phyloP scores from a whole-genome alignment of 2,329 filamentous ascomycete genomes.

The Emergomyces orientalis region DNA sequence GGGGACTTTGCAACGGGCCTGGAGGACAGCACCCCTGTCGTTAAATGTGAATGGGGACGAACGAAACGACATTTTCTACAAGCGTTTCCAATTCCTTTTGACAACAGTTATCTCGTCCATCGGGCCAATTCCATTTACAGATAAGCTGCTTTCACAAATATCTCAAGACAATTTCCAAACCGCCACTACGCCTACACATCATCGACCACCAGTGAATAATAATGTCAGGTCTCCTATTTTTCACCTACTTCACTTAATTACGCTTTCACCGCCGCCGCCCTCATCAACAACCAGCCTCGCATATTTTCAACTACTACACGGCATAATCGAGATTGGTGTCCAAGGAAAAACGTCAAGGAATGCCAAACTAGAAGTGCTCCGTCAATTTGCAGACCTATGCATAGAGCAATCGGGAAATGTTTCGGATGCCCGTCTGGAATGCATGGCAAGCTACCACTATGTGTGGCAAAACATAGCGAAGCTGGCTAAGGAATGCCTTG shows the following conservation, averaged over 20 bases:
- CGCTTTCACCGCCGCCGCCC: conserved; percentile 14
- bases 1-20: conserved; percentile 59
- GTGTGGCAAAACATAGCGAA: conserved; percentile 32
- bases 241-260: conserved; percentile 32
- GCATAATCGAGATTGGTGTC: conserved; percentile 27
- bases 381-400: conserved; percentile 29
- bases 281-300: conserved; percentile 17
- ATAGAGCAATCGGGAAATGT: conserved; percentile 13
- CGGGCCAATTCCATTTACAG: conserved; percentile 42
- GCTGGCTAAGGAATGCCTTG: conserved; percentile 31
- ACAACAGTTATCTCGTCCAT: conserved; percentile 43
- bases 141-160: conserved; percentile 42
- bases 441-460: conserved; percentile 13
- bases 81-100: conserved; percentile 44
- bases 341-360: conserved; percentile 27
- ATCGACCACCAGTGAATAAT: conserved; percentile 20
- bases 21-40: conserved; percentile 48
- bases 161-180: conserved; percentile 48
- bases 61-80: conserved; percentile 34
- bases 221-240: conserved; percentile 30
- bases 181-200: conserved; percentile 31
- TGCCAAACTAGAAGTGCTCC: conserved; percentile 31
- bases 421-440: not conserved
- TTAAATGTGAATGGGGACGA: conserved; percentile 24
- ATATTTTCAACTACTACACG: conserved; percentile 24